A percentile compares a stretch with the other conserved stretches of the same genome.
Conservation (phyloP, 768 basidiomycete genomes). For the Roridomyces roridus region DNA sequence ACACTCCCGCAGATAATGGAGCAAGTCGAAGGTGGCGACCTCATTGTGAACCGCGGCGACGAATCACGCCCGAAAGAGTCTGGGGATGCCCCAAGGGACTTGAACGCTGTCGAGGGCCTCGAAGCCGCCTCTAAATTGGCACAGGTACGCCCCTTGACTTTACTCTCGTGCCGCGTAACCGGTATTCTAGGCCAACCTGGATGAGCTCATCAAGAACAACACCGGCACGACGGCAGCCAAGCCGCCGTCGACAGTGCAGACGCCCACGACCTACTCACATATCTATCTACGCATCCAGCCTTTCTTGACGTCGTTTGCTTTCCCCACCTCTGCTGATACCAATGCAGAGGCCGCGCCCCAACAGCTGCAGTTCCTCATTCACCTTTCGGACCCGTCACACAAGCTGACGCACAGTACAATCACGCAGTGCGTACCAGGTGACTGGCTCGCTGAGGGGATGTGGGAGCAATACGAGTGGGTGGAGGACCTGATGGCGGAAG, state of each 20-base stretch:
- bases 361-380: constrained; percentile 74
- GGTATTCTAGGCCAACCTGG: constrained; percentile 69
- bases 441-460: constrained; percentile 74
- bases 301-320: constrained; percentile 63
- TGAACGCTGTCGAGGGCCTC: constrained; percentile 85
- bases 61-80: constrained; percentile 74
- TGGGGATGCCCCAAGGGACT: constrained; percentile 59
- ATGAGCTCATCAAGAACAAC: constrained; percentile 75
- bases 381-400: constrained; percentile 81
- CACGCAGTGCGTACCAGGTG: constrained; percentile 83
- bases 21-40: constrained; percentile 92
- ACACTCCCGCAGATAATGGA: constrained; percentile 78
- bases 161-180: not conserved
- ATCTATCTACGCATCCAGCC: constrained; percentile 96
- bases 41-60: constrained; percentile 84
- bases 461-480: constrained; percentile 98
- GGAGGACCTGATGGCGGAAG: constrained; percentile 92
- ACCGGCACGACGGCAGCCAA: constrained; percentile 39
- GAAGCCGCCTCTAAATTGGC: constrained; percentile 85
- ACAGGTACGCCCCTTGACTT: constrained; percentile 57
- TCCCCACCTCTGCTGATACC: constrained; percentile 37
- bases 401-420: constrained; percentile 76
- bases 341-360: constrained; percentile 39
- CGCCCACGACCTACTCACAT: constrained; percentile 83
- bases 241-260: constrained; percentile 38